These are phyloP conservation scores for Apodospora peruviana DNA, from an alignment of 495 filamentous ascomycete genomes.

Conservation along the genomic window DNA sequence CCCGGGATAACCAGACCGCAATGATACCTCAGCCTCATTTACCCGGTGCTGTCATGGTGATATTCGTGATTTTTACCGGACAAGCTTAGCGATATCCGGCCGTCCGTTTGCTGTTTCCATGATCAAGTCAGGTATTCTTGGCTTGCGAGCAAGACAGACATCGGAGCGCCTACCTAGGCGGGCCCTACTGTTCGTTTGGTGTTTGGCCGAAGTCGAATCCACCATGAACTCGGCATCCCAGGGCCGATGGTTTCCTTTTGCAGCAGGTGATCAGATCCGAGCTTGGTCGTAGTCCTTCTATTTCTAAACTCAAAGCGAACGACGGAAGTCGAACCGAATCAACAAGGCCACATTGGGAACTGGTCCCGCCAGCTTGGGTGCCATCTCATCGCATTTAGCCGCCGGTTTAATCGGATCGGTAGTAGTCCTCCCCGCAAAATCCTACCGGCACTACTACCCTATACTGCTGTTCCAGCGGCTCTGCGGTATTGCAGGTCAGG, in stretches of 20 bases:
- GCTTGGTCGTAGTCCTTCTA: background rate
- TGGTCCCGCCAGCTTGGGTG: background rate
- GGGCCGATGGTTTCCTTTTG: background rate
- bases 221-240: too few relatives aligned
- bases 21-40: too few relatives aligned
- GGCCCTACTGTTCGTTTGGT: too few relatives aligned
- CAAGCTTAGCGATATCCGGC: too few relatives aligned
- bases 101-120: too few relatives aligned
- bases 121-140: too few relatives aligned
- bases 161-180: too few relatives aligned
- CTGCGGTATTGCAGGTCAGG: background rate
- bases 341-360: background rate
- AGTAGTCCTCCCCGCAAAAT: background rate
- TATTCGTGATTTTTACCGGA: too few relatives aligned
- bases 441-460: background rate
- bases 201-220: too few relatives aligned
- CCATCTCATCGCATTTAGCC: background rate
- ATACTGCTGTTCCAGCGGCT: background rate
- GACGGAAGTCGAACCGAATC: background rate
- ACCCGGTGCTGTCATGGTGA: too few relatives aligned
- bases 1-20: too few relatives aligned
- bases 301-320: slow-evolving; percentile 27
- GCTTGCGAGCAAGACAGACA: too few relatives aligned
- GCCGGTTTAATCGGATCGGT: slow-evolving; percentile 1
- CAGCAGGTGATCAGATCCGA: background rate